Base-by-base conservation (phyloP, 2,329 filamentous ascomycete genomes). In the Boeremia exigua region DNA sequence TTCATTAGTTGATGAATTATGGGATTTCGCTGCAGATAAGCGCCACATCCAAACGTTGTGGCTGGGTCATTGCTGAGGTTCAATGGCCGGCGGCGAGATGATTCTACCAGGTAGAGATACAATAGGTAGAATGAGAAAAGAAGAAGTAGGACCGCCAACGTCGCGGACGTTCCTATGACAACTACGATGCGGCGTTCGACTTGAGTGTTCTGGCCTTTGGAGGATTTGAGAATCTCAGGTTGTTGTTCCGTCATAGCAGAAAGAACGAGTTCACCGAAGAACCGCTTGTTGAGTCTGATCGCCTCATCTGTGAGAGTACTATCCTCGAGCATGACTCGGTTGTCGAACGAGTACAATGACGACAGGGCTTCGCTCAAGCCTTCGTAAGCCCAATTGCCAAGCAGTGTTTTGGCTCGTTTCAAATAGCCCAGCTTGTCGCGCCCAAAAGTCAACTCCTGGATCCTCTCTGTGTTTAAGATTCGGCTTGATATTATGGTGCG, bases 241-340 rank as follows among this genome's bases (percentile, higher is more conserved):
- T 40, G 34, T 14, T 27, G 14, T 17, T 51, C 39, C n/a, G 30
- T 43, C 9, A 63, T 38, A 14, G 59, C 58, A 27, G 36, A 56
- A n/a, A 49, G 32, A 1, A 65, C 30, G 1, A 65, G 10, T 23
- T 67, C 62, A 15, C 60, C 57, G 29, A 65, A 65, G 30, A 63
- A 58, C 4, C 64, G 58, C 19, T 37, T 30, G 17, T 50, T 48
- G 1, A 62, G 54, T 10, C 48, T 54, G 12, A 6, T 39, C n/a
- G 58, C 62, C 34, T 61, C 34, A 2, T 33, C 29, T 10, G 54
- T n/a, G 34, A 61, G 12, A 1, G 40, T 49, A 12, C 25, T 39
- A 17, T 59, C 52, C 4, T 48, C 29, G 7, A 48, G 19, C 60
- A 62, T 54, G 23, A 46, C 33, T 17, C 32, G 10, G 4, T 27